phyloP scores from a whole-genome alignment of 2,329 filamentous ascomycete genomes.

The Stagonosporopsis tanaceti region DNA sequence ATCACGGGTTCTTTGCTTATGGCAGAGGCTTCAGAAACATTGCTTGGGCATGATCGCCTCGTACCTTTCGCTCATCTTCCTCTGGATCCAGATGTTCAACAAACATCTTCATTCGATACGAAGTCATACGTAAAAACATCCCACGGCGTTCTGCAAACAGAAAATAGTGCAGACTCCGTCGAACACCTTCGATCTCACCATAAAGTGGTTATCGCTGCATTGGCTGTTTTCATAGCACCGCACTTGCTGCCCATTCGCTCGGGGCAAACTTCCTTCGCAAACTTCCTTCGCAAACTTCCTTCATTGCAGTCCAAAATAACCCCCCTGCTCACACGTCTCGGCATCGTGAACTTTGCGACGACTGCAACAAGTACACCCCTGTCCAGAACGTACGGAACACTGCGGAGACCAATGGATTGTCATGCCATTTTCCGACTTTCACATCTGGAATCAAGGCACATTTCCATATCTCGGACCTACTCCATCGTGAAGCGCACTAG shows the following conservation, averaged over 20 bases:
- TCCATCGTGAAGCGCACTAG: constrained; percentile 13
- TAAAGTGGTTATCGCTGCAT: background rate
- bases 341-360: background rate
- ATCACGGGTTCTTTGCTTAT: no score
- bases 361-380: background rate
- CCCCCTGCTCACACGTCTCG: background rate
- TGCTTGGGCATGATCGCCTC: background rate
- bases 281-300: background rate
- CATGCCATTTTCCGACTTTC: constrained; percentile 8
- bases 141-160: no score
- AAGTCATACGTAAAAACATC: no score
- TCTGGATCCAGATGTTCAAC: background rate
- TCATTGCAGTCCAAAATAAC: background rate
- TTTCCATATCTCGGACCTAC: constrained; percentile 7
- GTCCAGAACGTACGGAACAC: constrained; percentile 1
- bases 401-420: background rate
- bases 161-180: background rate
- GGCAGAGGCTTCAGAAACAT: background rate
- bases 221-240: background rate
- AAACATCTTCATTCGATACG: no score
- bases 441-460: constrained; percentile 12
- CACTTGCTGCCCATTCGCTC: background rate
- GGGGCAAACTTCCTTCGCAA: background rate
- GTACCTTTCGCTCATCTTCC: background rate
- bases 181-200: background rate